phyloP scores from a whole-genome alignment of 202 grass and related monocot species.

The Brachypodium distachyon region DNA sequence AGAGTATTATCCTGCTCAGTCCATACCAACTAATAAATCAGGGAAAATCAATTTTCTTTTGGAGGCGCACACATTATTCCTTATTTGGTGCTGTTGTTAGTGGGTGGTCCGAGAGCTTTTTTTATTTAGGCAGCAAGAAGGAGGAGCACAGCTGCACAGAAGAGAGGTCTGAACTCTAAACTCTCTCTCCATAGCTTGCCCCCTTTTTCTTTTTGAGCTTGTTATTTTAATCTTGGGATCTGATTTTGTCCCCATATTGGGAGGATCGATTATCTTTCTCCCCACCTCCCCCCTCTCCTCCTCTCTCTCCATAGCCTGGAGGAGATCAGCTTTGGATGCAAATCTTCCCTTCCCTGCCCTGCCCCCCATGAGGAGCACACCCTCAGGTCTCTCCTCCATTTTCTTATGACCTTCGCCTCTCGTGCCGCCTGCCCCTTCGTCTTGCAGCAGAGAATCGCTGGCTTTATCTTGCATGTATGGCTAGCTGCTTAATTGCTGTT shows the following conservation, averaged over 20 bases:
- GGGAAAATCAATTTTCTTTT: conserved; percentile 15
- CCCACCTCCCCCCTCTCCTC: not conserved
- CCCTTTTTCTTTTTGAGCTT: conserved; percentile 33
- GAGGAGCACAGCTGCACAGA: not conserved
- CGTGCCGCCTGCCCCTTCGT: not conserved
- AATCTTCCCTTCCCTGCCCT: conserved; percentile 29
- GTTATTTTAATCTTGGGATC: conserved; percentile 70
- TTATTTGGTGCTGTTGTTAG: conserved; percentile 46
- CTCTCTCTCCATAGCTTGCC: not conserved
- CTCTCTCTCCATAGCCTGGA: conserved; percentile 1
- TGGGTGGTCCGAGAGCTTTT: conserved; percentile 23
- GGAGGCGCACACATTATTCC: conserved; percentile 19
- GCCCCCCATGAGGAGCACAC: conserved; percentile 63
- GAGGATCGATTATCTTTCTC: conserved; percentile 59
- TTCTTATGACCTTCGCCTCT: conserved; percentile 27
- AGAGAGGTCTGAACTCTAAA: not conserved
- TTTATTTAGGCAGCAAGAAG: not conserved
- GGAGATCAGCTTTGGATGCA: conserved; percentile 31
- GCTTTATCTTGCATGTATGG: conserved; percentile 14
- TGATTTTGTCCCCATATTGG: conserved; percentile 89
- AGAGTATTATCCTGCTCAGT: conserved; percentile 34
- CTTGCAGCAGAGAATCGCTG: not conserved
- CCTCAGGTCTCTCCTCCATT: conserved; percentile 44
- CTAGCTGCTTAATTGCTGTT: not conserved
- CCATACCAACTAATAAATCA: conserved; percentile 16